Percentiles rank a stretch among this genome's conserved stretches.
These are phyloP conservation scores for Crassisporium funariophilum DNA, from an alignment of 768 basidiomycete species.

Conservation along the genomic window DNA sequence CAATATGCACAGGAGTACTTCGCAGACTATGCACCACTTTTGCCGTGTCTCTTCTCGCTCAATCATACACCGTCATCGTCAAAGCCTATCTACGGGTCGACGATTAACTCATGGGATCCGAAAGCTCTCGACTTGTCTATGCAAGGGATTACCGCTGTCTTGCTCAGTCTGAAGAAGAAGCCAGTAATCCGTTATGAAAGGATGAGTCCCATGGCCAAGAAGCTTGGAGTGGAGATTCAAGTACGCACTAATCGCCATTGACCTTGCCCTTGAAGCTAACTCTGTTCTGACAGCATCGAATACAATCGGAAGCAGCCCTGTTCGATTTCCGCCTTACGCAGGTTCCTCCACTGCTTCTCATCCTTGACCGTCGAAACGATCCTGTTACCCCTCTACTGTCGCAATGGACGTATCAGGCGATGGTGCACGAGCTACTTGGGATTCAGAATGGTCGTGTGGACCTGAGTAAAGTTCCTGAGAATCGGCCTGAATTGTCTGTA, in stretches of 20 bases:
- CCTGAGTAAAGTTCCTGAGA: slow-evolving; percentile 80
- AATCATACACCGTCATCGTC: slow-evolving; percentile 68
- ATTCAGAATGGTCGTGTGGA: slow-evolving; percentile 95
- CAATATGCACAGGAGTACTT: slow-evolving; percentile 80
- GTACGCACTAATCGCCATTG: slow-evolving; percentile 39
- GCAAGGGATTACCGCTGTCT: slow-evolving; percentile 79
- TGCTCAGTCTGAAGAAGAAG: slow-evolving; percentile 95
- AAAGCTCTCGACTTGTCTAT: slow-evolving; percentile 76
- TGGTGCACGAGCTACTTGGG: slow-evolving; percentile 95
- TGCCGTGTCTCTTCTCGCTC: slow-evolving; percentile 86
- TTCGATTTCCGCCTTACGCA: slow-evolving; percentile 94
- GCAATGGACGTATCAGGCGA: slow-evolving; percentile 99
- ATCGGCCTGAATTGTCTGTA: slow-evolving; percentile 83
- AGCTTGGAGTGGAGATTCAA: slow-evolving; percentile 83
- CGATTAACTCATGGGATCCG: slow-evolving; percentile 73
- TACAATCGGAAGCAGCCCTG: slow-evolving; percentile 77
- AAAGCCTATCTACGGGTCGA: slow-evolving; percentile 71
- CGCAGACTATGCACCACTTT: slow-evolving; percentile 90
- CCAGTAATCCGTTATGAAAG: slow-evolving; percentile 93
- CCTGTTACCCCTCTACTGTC: slow-evolving; percentile 95
- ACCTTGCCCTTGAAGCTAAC: neutral
- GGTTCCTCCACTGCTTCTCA: slow-evolving; percentile 84
- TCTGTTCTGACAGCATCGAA: slow-evolving; percentile 57
- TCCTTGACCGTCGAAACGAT: slow-evolving; percentile 94
- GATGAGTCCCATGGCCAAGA: slow-evolving; percentile 91